These are phyloP conservation scores for Phytopythium litorale DNA, from an alignment of 352 stramenopile genomes.

Conservation along the genomic window DNA sequence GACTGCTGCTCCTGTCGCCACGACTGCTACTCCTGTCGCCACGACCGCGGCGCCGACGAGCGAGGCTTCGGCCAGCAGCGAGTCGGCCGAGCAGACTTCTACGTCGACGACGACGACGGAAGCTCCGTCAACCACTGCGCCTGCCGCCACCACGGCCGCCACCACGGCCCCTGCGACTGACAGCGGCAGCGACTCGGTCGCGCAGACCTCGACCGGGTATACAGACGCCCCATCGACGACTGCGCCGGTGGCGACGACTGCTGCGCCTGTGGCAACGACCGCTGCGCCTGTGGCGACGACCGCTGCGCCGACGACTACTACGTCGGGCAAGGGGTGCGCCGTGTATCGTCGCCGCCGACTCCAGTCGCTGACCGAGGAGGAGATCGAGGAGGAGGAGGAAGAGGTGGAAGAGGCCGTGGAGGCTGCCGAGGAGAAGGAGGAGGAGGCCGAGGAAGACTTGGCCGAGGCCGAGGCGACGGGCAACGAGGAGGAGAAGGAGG, in stretches of 20 bases:
- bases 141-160: slow-evolving; percentile 9
- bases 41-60: not conserved
- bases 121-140: slow-evolving; percentile 6
- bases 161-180: slow-evolving; percentile 9
- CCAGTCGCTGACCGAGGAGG: slow-evolving; percentile 14
- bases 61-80: slow-evolving; percentile 9
- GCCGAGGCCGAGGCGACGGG: slow-evolving; percentile 15
- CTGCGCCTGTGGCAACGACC: not conserved
- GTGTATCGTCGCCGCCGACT: slow-evolving; percentile 17
- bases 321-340: slow-evolving; percentile 16
- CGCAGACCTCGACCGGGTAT: slow-evolving; percentile 5
- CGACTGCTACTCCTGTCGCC: not conserved
- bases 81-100: not conserved
- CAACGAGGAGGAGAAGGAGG: slow-evolving; percentile 19
- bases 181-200: not conserved
- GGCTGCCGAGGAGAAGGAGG: slow-evolving; percentile 20
- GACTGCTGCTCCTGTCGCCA: slow-evolving; percentile 5
- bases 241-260: not conserved
- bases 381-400: slow-evolving; percentile 23
- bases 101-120: not conserved
- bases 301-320: not conserved
- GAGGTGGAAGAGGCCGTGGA: slow-evolving; percentile 14
- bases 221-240: not conserved
- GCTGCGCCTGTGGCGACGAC: not conserved
- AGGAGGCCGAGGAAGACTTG: slow-evolving; percentile 23